Evolutionary conservation across 805 yeast genomes (phyloP), one percentile per base, ranked within the genome.

Genomic region (Starmerella scarabaei): DNA sequence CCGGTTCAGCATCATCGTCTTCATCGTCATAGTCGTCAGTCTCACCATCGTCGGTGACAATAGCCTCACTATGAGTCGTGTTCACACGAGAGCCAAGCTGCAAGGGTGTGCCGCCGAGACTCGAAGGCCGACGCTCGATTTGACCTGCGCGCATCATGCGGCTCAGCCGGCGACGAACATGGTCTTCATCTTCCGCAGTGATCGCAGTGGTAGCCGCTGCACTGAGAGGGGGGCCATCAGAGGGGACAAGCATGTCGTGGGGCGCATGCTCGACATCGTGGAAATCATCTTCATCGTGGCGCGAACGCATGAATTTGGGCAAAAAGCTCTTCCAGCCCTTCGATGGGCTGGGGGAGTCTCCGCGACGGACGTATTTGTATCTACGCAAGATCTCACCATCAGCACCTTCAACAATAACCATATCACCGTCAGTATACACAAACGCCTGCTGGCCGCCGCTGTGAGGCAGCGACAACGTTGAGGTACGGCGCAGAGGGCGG

Each of bases 341-440:
- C 3, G 7, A 11, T 2, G 35, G 31, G 11, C 14, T 34, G n/a
- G 44, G 44, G 1, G 43, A 29, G 18, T 39, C 43, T 14, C 53
- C 54, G 18, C 76, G 83, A 3, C 73, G 69, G 52, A 77, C 81
- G 38, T 86, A 76, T 51, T 65, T 71, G 60, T 85, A 88, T 38
- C 94, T 68, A 54, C 94, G 75, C 34, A 91, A 65, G 41, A 91
- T 73, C 51, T 88, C 97, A 48, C 97, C 98, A 11, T 86, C 94
- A 33, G 73, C 82, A 53, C 85, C 81, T 59, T 88, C 98, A 42
- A 91, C 78, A 43, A 84, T 68, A 40, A 91, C 71, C 43, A 75
- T 67, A 52, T 83, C 76, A 54, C 78, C 91, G 30, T 82, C 67
- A 58, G 79, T 80, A 59, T 77, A 88, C 1, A 95, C 97, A 59